Percentiles rank a stretch among this genome's conserved stretches.
phyloP scores from a whole-genome alignment of 2,329 filamentous ascomycete genomes.

The Diaporthe sp. region DNA sequence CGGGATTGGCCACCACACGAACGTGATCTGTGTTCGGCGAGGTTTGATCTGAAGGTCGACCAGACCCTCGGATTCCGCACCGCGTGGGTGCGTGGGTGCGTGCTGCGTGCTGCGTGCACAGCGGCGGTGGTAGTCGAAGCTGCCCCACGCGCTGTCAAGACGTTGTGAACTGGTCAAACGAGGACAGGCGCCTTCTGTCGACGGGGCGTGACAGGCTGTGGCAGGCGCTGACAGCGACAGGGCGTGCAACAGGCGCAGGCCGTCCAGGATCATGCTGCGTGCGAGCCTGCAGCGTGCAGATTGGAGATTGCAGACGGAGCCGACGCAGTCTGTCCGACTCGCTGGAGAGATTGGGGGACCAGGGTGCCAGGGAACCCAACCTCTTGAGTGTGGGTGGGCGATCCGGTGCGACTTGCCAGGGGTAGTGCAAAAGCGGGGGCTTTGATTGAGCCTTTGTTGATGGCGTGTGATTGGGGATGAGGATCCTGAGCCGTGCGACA shows the following conservation, averaged over 20 bases:
- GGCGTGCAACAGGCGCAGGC: slow-evolving; percentile 37
- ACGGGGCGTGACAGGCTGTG: slow-evolving; percentile 29
- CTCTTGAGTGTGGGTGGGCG: slow-evolving; percentile 37
- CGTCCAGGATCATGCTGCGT: slow-evolving; percentile 23
- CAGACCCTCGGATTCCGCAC: slow-evolving; percentile 34
- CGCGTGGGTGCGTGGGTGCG: slow-evolving; percentile 22
- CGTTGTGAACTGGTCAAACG: slow-evolving; percentile 31
- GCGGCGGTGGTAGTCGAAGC: slow-evolving; percentile 22
- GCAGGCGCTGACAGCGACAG: slow-evolving; percentile 36
- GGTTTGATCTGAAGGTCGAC: slow-evolving; percentile 34
- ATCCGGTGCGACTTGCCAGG: slow-evolving; percentile 41
- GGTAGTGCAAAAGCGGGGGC: slow-evolving; percentile 36
- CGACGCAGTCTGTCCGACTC: slow-evolving; percentile 34
- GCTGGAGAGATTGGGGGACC: slow-evolving; percentile 31
- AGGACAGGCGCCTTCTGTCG: slow-evolving; percentile 24
- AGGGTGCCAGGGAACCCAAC: slow-evolving; percentile 16
- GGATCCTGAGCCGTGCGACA: slow-evolving; percentile 37
- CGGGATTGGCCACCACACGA: slow-evolving; percentile 37
- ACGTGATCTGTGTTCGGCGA: slow-evolving; percentile 35
- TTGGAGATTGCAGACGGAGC: slow-evolving; percentile 41
- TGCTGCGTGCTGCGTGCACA: slow-evolving; percentile 22
- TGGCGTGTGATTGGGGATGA: slow-evolving; percentile 39
- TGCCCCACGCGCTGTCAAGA: slow-evolving; percentile 36
- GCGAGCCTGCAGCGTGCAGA: slow-evolving; percentile 35
- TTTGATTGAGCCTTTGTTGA: slow-evolving; percentile 15